These are phyloP conservation scores for Zygotorulaspora florentina DNA, from an alignment of 805 yeast genomes.

Conservation along the genomic window DNA sequence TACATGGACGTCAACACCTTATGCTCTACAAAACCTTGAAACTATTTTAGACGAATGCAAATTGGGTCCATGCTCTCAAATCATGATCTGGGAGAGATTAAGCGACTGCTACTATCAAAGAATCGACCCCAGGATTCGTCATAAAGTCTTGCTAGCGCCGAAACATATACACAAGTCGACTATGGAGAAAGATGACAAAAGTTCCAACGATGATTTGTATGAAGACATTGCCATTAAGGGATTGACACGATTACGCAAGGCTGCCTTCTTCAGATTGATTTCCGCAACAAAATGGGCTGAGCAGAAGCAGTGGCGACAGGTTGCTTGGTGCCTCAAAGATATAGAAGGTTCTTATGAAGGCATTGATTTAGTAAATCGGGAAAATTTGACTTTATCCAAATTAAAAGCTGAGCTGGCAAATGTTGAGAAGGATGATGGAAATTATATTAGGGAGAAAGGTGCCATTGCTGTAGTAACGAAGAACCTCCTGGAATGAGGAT, in stretches of 20 bases:
- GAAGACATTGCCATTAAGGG: slow-evolving; percentile 44
- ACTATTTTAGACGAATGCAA: slow-evolving; percentile 45
- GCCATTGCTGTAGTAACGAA: slow-evolving; percentile 4
- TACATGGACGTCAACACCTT: slow-evolving; percentile 41
- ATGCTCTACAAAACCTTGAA: slow-evolving; percentile 42
- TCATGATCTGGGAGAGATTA: slow-evolving; percentile 50
- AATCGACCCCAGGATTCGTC: slow-evolving; percentile 37
- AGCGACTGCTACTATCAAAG: slow-evolving; percentile 48
- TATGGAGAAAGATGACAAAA: slow-evolving; percentile 6
- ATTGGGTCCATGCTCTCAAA: slow-evolving; percentile 44
- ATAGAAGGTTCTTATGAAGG: slow-evolving; percentile 32
- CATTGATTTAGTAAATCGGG: slow-evolving; percentile 18
- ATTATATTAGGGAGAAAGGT: neutral
- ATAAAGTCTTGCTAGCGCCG: slow-evolving; percentile 14
- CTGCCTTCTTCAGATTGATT: slow-evolving; percentile 70
- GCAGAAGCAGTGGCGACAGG: slow-evolving; percentile 32
- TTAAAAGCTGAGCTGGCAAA: slow-evolving; percentile 12
- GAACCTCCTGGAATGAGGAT: slow-evolving; percentile 2
- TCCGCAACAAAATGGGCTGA: slow-evolving; percentile 70
- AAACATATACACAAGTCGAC: neutral
- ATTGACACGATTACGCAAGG: slow-evolving; percentile 61
- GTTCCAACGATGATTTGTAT: slow-evolving; percentile 31
- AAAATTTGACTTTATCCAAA: slow-evolving; percentile 22
- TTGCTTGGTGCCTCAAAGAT: slow-evolving; percentile 31
- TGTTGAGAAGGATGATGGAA: neutral